A percentile compares a stretch with the other conserved stretches of the same genome.
phyloP scores from a whole-genome alignment of 2,329 filamentous ascomycete genomes.

The Bipolaris cookei region DNA sequence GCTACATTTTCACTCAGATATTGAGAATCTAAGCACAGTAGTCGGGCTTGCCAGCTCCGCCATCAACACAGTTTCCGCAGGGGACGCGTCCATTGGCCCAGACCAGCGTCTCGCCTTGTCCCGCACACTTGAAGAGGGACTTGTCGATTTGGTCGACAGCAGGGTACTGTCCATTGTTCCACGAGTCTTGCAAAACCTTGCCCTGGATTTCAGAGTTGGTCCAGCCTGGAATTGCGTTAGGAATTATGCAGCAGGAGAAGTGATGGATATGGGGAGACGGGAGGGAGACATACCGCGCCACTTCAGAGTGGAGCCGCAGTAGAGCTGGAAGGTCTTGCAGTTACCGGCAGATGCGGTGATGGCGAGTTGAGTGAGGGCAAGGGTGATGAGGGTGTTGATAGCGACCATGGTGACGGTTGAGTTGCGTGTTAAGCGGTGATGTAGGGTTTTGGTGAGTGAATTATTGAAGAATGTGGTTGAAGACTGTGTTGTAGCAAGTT shows the following conservation, averaged over 20 bases:
- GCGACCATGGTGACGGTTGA: not conserved
- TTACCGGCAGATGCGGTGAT: not conserved
- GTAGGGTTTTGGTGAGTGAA: too few species aligned
- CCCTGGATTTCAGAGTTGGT: not conserved
- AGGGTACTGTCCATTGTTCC: not conserved
- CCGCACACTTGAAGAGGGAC: not conserved
- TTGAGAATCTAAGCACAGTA: not conserved
- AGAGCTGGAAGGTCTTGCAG: not conserved
- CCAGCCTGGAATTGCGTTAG: not conserved
- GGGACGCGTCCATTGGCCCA: not conserved
- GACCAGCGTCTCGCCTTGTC: not conserved
- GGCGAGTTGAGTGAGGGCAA: not conserved
- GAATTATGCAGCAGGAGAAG: not conserved
- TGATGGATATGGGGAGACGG: not conserved
- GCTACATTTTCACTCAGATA: too few species aligned
- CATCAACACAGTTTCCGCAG: not conserved
- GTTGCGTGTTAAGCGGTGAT: too few species aligned
- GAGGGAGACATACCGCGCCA: not conserved
- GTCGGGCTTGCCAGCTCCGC: not conserved
- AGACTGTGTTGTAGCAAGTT: too few species aligned
- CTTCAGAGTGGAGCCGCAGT: not conserved
- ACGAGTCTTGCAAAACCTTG: not conserved
- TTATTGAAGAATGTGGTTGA: too few species aligned
- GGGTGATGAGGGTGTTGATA: not conserved
- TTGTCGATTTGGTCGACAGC: not conserved